These are phyloP conservation scores for Kuraishia piskuri DNA, from an alignment of 805 yeast species.

Conservation along the genomic window DNA sequence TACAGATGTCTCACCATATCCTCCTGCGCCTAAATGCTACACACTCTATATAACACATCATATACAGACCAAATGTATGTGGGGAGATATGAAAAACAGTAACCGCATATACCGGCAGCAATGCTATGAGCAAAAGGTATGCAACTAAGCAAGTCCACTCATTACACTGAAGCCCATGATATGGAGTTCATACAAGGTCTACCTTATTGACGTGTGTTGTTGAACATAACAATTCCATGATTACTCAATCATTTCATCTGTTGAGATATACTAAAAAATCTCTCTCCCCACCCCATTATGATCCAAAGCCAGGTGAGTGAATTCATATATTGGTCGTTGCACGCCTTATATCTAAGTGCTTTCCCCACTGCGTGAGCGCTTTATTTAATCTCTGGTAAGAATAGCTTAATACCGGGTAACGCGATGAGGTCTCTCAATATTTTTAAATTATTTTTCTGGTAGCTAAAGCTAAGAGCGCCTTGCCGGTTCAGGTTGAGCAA, in stretches of 20 bases:
- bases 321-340: not conserved
- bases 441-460: not conserved
- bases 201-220: not conserved
- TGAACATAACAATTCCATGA: not conserved
- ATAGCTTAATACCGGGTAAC: conserved; percentile 3
- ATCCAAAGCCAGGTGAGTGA: no score
- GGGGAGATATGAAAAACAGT: not conserved
- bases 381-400: conserved; percentile 1
- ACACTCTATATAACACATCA: not conserved
- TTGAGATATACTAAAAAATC: no score
- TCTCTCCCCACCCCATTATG: no score
- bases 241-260: no score
- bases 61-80: not conserved
- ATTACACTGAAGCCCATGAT: not conserved
- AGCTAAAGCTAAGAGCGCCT: not conserved
- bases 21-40: not conserved
- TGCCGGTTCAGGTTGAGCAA: not conserved
- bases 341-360: not conserved
- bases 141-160: no score
- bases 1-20: no score
- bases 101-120: not conserved
- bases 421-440: conserved; percentile 1
- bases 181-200: not conserved
- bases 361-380: not conserved
- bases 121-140: no score